phyloP scores from a whole-genome alignment of 768 basidiomycete genomes.

The Rhodotorula babjevae region DNA sequence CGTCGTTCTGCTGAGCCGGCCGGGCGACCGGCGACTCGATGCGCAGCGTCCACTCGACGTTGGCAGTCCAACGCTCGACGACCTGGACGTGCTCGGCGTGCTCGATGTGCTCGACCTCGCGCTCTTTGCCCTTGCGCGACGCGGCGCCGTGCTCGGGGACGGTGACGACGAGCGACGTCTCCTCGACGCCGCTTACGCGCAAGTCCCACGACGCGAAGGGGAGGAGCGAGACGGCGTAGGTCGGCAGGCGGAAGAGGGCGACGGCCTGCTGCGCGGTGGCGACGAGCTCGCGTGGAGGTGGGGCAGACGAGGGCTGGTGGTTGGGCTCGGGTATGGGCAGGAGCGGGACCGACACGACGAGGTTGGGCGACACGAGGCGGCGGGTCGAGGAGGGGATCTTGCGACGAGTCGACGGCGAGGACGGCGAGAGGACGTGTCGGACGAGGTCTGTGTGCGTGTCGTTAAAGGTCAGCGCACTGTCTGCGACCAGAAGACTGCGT shows the following conservation, averaged over 20 bases:
- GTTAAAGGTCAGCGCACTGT: too few relatives aligned
- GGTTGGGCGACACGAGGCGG: neutral
- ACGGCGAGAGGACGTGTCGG: neutral
- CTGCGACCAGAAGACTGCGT: too few relatives aligned
- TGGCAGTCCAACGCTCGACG: neutral
- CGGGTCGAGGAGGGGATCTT: neutral
- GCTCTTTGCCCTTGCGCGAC: neutral
- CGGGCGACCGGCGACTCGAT: neutral
- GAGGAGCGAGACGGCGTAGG: neutral
- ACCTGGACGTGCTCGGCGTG: neutral
- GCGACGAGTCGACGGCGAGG: neutral
- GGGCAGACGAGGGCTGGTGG: neutral
- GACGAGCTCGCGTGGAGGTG: neutral
- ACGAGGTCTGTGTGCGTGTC: neutral
- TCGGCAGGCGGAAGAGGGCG: conserved; percentile 2
- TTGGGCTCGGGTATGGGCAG: neutral
- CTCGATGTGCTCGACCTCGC: neutral
- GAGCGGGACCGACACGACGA: neutral
- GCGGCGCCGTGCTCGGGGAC: neutral
- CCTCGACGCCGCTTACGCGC: neutral
- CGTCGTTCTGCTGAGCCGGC: neutral
- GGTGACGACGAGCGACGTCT: neutral
- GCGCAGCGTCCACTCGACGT: neutral
- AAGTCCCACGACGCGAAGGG: neutral
- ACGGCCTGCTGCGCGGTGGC: neutral